Percentiles rank a stretch among this genome's conserved stretches.
Conservation (phyloP, 1,139 yeast species). For the Nadsonia commutata region DNA sequence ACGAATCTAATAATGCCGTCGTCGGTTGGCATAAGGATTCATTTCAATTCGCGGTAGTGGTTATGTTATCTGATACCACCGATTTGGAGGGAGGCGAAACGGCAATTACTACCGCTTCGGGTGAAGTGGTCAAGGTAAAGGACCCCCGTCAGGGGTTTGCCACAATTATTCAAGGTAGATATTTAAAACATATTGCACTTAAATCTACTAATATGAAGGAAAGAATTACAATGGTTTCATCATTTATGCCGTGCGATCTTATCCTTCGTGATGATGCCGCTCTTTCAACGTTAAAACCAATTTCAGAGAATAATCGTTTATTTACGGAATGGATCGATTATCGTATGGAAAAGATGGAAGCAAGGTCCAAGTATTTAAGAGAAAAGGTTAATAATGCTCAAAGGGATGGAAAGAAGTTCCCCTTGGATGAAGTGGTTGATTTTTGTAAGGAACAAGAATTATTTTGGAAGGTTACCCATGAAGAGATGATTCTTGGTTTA, state of each 20-base stretch:
- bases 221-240: slow-evolving; percentile 37
- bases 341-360: slow-evolving; percentile 20
- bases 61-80: slow-evolving; percentile 43
- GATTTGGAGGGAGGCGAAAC: slow-evolving; percentile 50
- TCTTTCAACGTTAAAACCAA: slow-evolving; percentile 29
- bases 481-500: background rate
- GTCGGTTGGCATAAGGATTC: slow-evolving; percentile 23
- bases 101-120: slow-evolving; percentile 29
- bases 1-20: slow-evolving; percentile 5
- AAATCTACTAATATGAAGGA: slow-evolving; percentile 37
- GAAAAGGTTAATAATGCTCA: background rate
- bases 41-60: slow-evolving; percentile 48
- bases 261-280: slow-evolving; percentile 27
- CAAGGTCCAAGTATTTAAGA: background rate
- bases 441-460: background rate
- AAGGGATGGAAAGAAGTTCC: background rate
- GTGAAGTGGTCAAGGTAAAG: slow-evolving; percentile 32
- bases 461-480: background rate
- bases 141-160: slow-evolving; percentile 43
- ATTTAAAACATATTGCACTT: slow-evolving; percentile 44
- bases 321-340: slow-evolving; percentile 33
- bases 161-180: slow-evolving; percentile 41
- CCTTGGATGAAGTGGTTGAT: background rate
- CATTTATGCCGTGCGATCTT: slow-evolving; percentile 31
- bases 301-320: slow-evolving; percentile 24